Percentiles rank a stretch among this genome's conserved stretches.
phyloP scores from a whole-genome alignment of 129 eudicot genomes.

The Daucus carota region DH1_v3.0 NC_030381.2:37225501-37226000 shows the following conservation, averaged over 20 bases:
- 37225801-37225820: slow-evolving; percentile 37
- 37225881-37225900: slow-evolving; percentile 18
- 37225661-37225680: not conserved
- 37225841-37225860: not conserved
- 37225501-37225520: slow-evolving; percentile 59
- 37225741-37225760: slow-evolving; percentile 72
- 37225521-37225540: slow-evolving; percentile 56
- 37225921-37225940: slow-evolving; percentile 92
- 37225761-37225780: slow-evolving; percentile 93
- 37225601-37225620: slow-evolving; percentile 62
- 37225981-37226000: slow-evolving; percentile 82
- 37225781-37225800: slow-evolving; percentile 67
- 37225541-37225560: slow-evolving; percentile 92
- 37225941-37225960: slow-evolving; percentile 47
- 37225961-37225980: slow-evolving; percentile 41
- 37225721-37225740: slow-evolving; percentile 1
- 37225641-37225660: not conserved
- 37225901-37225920: slow-evolving; percentile 71
- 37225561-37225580: slow-evolving; percentile 62
- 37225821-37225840: not conserved
- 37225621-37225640: slow-evolving; percentile 61
- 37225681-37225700: not conserved
- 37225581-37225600: slow-evolving; percentile 59
- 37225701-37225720: not conserved
- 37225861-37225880: not conserved